Percentiles rank a stretch among this genome's conserved stretches.
Evolutionary conservation across 2,329 filamentous ascomycete species (phyloP).

Genomic region (Ceratocystis variospora): DNA sequence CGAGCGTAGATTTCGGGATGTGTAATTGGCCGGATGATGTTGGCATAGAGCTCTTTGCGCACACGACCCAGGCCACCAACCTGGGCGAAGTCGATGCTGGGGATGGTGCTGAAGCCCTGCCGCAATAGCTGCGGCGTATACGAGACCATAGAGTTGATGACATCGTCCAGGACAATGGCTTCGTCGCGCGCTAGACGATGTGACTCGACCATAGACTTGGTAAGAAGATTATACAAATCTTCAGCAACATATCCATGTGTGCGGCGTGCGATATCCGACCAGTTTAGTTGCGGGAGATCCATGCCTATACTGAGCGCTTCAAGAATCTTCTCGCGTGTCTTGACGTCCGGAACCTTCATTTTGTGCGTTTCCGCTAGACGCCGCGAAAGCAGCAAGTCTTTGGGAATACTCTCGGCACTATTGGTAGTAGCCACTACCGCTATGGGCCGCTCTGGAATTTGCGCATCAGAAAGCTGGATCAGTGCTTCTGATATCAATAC

Average conservation of each 20-base stretch:
- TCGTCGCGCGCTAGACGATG: not conserved
- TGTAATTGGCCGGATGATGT: slow-evolving; percentile 82
- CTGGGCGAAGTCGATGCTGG: slow-evolving; percentile 82
- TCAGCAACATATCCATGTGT: slow-evolving; percentile 90
- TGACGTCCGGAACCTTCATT: slow-evolving; percentile 71
- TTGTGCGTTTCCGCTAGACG: slow-evolving; percentile 75
- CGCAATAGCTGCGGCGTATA: slow-evolving; percentile 52
- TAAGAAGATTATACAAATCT: slow-evolving; percentile 58
- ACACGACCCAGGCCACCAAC: slow-evolving; percentile 74
- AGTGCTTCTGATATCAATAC: slow-evolving; percentile 11
- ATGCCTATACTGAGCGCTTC: slow-evolving; percentile 55
- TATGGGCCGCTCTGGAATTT: slow-evolving; percentile 38
- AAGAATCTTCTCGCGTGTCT: slow-evolving; percentile 64
- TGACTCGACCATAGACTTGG: slow-evolving; percentile 27
- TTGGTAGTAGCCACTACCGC: slow-evolving; percentile 89
- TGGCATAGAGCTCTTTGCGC: slow-evolving; percentile 65
- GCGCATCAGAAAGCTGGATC: slow-evolving; percentile 11
- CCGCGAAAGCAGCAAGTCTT: slow-evolving; percentile 57
- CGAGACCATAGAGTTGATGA: slow-evolving; percentile 58
- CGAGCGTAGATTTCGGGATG: slow-evolving; percentile 61
- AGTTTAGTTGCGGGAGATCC: slow-evolving; percentile 53
- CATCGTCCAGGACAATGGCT: slow-evolving; percentile 36
- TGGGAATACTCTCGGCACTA: slow-evolving; percentile 71
- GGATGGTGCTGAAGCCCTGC: slow-evolving; percentile 90
- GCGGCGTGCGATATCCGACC: slow-evolving; percentile 58